Conservation (phyloP, 768 basidiomycete genomes). For the Naganishia kalamii region DNA sequence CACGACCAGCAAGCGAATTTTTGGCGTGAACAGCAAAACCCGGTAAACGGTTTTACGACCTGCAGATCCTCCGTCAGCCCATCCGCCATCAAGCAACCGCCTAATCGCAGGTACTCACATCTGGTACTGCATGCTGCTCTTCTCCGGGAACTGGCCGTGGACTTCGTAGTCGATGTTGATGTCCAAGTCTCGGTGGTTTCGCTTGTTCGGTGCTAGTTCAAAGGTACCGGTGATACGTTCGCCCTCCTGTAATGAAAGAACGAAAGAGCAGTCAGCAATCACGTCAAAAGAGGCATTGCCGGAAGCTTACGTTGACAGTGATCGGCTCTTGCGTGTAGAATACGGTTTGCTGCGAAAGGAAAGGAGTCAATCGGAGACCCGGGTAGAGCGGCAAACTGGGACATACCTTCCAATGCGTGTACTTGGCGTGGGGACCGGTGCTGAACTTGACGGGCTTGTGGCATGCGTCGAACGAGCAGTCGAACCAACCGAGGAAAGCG, state of each 20-base stretch:
- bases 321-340: slow-evolving; percentile 72
- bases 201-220: slow-evolving; percentile 75
- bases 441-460: slow-evolving; percentile 95
- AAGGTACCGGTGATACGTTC: slow-evolving; percentile 68
- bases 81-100: too few relatives aligned
- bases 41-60: too few relatives aligned
- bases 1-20: too few relatives aligned
- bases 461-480: slow-evolving; percentile 87
- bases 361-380: background rate
- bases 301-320: slow-evolving; percentile 35
- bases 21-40: too few relatives aligned
- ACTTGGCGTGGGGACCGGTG: slow-evolving; percentile 90
- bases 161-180: slow-evolving; percentile 71
- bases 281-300: background rate
- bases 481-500: slow-evolving; percentile 99
- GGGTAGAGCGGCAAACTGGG: background rate
- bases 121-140: slow-evolving; percentile 47
- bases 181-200: slow-evolving; percentile 93
- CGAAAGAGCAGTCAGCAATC: background rate
- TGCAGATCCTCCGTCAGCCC: too few relatives aligned
- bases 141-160: slow-evolving; percentile 41
- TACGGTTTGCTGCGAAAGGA: slow-evolving; percentile 55
- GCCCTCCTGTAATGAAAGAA: slow-evolving; percentile 51
- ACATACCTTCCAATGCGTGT: slow-evolving; percentile 53
- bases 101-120: too few relatives aligned